Evolutionary conservation across 225 moss, liverwort and hornwort species (phyloP), one percentile per base, ranked within the genome.

Genomic region (Bryum argenteum): DNA sequence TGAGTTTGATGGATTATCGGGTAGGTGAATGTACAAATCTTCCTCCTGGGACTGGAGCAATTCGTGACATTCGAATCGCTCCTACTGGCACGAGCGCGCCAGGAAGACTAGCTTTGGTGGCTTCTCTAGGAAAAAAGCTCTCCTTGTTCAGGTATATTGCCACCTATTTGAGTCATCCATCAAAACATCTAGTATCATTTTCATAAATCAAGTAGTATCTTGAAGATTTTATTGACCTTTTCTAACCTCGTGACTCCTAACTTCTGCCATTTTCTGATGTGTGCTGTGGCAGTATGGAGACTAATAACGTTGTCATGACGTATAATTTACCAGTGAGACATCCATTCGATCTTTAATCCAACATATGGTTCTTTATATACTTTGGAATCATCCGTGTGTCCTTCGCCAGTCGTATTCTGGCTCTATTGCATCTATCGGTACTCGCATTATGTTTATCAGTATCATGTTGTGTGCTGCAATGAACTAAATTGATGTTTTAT

Each of bases 21-120:
- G 87, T 85, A 65, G 83, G 87, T 20, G 87, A 91, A 41, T 76
- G 83, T 61, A 74, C 90, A 58, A 79, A 78, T 64, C 82, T 91
- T 54, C 89, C 90, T 37, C 41, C 54, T 54, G 91, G 88, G 50
- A 86, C 84, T 48, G 88, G 90, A 58, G 83, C 90, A 23, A 85
- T 94, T 72, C 90, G 91, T 61, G 94, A 94, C 73, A 82, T 94
- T 75, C 94, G 91, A 47, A 83, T 94, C 71, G 90, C 91, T 22
- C 86, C 91, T 13, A 66, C 84, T 87, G 87, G 85, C 58, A 77
- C 80, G 57, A 81, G 88, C 53, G 65, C 84, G 57, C 87, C 94
- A 67, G 91, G 91, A 68, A 90, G 84, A 80, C 81, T 90, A 43
- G 94, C 94, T 41, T 77, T 94, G 76, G 79, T 94, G 71, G 88